These are phyloP conservation scores for Tricholoma sp. DNA, from an alignment of 768 basidiomycete genomes.

Conservation along the genomic window DNA sequence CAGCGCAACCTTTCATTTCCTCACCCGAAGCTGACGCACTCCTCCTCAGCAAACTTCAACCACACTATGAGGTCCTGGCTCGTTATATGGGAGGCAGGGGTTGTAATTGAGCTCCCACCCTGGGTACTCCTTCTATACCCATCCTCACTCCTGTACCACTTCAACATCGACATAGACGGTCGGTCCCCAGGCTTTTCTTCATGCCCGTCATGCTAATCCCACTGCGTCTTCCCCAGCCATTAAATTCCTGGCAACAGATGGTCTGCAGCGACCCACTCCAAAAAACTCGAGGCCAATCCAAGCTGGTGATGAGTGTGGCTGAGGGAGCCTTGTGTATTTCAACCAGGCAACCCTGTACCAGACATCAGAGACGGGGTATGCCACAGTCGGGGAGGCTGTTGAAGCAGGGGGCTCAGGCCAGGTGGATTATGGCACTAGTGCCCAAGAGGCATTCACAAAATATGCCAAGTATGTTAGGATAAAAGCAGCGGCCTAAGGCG, in stretches of 20 bases:
- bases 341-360: not conserved
- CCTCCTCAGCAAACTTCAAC: no score
- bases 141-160: no score
- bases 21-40: no score
- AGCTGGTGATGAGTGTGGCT: not conserved
- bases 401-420: no score
- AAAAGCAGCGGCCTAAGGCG: no score
- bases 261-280: not conserved
- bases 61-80: no score
- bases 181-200: slow-evolving; percentile 29
- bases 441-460: not conserved
- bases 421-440: not conserved
- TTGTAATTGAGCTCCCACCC: slow-evolving; percentile 28
- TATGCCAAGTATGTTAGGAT: not conserved
- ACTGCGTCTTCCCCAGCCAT: slow-evolving; percentile 5
- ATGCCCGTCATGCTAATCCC: slow-evolving; percentile 5
- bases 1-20: slow-evolving; percentile 24
- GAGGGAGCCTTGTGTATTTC: not conserved
- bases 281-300: not conserved
- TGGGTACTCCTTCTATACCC: slow-evolving; percentile 24
- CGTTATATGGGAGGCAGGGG: no score
- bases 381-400: no score
- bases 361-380: no score
- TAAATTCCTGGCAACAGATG: not conserved
- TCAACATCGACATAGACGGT: no score